phyloP scores from a whole-genome alignment of 352 stramenopile species.

The Pythium pyrilobum region DNA sequence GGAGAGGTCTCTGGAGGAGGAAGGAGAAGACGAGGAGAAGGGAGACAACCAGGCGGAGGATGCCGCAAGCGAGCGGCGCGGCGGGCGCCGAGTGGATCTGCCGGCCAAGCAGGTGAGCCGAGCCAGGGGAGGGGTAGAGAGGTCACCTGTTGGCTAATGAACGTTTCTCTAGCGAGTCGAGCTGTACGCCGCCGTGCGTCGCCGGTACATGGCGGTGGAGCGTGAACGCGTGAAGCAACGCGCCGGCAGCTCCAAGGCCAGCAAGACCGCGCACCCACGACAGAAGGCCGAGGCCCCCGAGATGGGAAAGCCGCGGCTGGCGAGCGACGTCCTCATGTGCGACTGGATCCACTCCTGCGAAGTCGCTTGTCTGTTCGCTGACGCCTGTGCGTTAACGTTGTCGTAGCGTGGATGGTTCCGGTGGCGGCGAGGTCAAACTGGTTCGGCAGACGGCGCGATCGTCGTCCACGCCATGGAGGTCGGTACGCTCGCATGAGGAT shows the following conservation, averaged over 20 bases:
- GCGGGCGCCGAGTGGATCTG: neutral
- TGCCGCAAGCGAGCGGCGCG: neutral
- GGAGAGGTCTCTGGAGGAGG: neutral
- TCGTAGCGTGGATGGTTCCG: conserved; percentile 10
- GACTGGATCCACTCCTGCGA: too few relatives aligned
- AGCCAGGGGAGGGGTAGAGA: too few relatives aligned
- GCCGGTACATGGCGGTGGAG: conserved; percentile 58
- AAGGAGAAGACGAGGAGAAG: neutral
- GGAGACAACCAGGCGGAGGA: neutral
- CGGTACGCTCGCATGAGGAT: neutral
- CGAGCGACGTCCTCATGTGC: neutral
- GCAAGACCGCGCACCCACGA: neutral
- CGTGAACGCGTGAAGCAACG: conserved; percentile 21
- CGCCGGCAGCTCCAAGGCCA: conserved; percentile 1
- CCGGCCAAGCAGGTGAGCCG: neutral
- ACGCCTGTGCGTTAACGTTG: too few relatives aligned
- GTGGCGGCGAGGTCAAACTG: conserved; percentile 1
- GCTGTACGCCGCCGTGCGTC: conserved; percentile 45
- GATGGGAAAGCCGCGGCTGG: neutral
- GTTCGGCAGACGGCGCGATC: conserved; percentile 24
- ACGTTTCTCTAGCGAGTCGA: conserved; percentile 23
- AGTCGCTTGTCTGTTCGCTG: too few relatives aligned
- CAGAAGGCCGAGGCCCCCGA: too few relatives aligned
- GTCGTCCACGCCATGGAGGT: conserved; percentile 56
- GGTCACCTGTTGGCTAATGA: too few relatives aligned